Evolutionary conservation across 768 basidiomycete species (phyloP).

Genomic region (Naganishia onofrii): DNA sequence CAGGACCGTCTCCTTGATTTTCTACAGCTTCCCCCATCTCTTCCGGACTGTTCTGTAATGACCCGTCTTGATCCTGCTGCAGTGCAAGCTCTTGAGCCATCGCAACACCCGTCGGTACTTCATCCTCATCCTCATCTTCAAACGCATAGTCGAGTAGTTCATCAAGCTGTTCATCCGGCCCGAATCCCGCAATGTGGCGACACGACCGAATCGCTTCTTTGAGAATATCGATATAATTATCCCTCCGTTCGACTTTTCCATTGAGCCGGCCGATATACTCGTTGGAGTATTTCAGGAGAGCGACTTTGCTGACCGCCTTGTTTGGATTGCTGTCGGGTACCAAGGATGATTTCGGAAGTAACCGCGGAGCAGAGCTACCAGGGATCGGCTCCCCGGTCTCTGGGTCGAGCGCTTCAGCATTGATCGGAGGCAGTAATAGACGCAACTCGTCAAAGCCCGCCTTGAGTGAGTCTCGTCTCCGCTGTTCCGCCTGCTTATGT

Average conservation of each 20-base stretch:
- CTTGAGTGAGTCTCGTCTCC: conserved; percentile 92
- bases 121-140: conserved; percentile 52
- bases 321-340: conserved; percentile 85
- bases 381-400: conserved; percentile 74
- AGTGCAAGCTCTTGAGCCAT: neutral
- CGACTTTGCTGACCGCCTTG: conserved; percentile 88
- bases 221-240: conserved; percentile 69
- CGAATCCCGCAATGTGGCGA: conserved; percentile 46
- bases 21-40: neutral
- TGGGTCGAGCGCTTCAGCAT: conserved; percentile 65
- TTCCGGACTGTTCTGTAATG: neutral
- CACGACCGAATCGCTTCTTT: conserved; percentile 67
- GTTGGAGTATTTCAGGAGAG: conserved; percentile 84
- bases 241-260: conserved; percentile 71
- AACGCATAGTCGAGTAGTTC: conserved; percentile 40
- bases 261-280: conserved; percentile 77
- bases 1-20: neutral
- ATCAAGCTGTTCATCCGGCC: conserved; percentile 27
- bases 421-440: conserved; percentile 78
- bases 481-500: conserved; percentile 94
- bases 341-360: conserved; percentile 67
- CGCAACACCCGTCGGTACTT: conserved; percentile 37
- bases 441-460: conserved; percentile 66
- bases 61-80: neutral
- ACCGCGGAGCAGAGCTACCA: conserved; percentile 82